Evolutionary conservation across 768 basidiomycete species (phyloP).

Genomic region (Butyriboletus loyo): DNA sequence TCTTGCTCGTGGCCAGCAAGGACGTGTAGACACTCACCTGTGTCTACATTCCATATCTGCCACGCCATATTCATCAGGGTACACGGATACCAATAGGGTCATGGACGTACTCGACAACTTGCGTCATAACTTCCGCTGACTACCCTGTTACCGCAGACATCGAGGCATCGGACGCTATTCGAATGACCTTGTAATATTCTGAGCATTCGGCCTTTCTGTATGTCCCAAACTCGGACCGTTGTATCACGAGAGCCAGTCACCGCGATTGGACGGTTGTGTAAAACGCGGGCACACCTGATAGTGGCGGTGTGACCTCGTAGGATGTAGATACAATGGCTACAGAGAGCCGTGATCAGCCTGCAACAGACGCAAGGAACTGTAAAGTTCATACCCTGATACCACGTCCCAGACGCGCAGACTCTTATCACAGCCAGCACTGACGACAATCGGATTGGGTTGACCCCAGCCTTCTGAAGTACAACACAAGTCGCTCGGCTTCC

Average conservation of each 20-base stretch:
- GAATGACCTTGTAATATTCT: constrained; percentile 73
- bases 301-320: constrained; percentile 87
- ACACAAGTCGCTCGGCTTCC: constrained; percentile 50
- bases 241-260: constrained; percentile 88
- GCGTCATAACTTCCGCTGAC: constrained; percentile 95
- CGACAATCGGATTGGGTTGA: constrained; percentile 74
- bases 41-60: constrained; percentile 89
- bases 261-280: constrained; percentile 84
- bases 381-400: constrained; percentile 62
- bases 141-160: constrained; percentile 77
- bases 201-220: constrained; percentile 70
- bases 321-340: constrained; percentile 67
- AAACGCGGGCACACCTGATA: constrained; percentile 83
- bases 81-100: neutral
- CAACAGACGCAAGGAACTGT: neutral
- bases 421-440: constrained; percentile 93
- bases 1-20: constrained; percentile 83
- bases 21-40: constrained; percentile 80
- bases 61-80: neutral
- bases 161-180: constrained; percentile 82
- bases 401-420: constrained; percentile 91
- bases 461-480: constrained; percentile 87
- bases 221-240: constrained; percentile 90
- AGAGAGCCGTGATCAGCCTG: constrained; percentile 1
- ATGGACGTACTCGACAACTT: constrained; percentile 66